Evolutionary conservation across 1,284 basidiomycete species (phyloP).

Genomic region (Apiotrichum brassicae): DNA sequence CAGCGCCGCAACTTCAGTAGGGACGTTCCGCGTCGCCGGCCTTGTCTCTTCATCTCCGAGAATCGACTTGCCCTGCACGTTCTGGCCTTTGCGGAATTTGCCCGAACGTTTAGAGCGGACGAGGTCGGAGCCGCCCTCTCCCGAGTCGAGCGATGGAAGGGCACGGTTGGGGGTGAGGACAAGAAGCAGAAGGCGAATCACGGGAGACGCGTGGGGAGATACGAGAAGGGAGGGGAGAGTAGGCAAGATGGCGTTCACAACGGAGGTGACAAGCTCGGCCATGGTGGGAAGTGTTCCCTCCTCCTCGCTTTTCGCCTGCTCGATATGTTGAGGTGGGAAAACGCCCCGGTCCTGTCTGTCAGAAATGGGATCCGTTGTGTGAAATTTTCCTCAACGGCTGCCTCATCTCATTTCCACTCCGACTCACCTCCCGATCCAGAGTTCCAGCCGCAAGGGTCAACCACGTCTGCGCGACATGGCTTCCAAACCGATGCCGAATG

Average conservation of each 20-base stretch:
- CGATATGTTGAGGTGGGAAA: conserved; percentile 52
- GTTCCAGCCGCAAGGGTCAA: conserved; percentile 67
- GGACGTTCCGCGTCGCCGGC: conserved; percentile 35
- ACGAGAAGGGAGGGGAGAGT: conserved; percentile 60
- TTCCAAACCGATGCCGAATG: conserved; percentile 74
- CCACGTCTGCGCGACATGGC: conserved; percentile 86
- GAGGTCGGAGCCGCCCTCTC: conserved; percentile 17
- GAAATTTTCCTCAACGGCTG: no score
- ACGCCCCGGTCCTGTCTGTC: conserved; percentile 56
- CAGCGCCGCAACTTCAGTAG: conserved; percentile 8
- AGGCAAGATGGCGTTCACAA: conserved; percentile 46
- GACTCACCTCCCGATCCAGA: conserved; percentile 67
- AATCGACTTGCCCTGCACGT: conserved; percentile 44
- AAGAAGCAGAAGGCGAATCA: conserved; percentile 68
- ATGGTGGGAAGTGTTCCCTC: conserved; percentile 66
- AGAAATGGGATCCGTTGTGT: no score
- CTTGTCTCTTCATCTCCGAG: conserved; percentile 31
- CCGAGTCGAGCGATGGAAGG: conserved; percentile 50
- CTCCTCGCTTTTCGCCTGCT: conserved; percentile 36
- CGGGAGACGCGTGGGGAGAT: conserved; percentile 82
- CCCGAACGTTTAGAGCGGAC: conserved; percentile 44
- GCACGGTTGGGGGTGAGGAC: conserved; percentile 55
- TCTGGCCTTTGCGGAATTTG: conserved; percentile 44
- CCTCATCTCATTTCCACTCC: not conserved
- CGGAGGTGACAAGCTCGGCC: conserved; percentile 45